phyloP scores from a whole-genome alignment of 768 basidiomycete genomes.

The Lactarius quietus region DNA sequence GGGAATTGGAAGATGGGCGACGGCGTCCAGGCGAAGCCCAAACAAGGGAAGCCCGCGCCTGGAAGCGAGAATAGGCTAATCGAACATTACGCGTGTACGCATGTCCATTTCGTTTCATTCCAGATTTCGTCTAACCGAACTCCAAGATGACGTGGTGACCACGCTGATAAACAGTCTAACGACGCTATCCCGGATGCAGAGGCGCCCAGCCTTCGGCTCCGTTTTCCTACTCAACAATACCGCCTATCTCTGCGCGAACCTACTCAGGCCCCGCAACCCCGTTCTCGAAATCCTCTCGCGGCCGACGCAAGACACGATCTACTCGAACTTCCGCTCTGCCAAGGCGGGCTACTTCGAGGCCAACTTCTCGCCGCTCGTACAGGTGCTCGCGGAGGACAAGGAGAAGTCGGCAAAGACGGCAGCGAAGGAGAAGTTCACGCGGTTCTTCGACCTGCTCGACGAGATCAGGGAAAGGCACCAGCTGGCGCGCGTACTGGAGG shows the following conservation, averaged over 20 bases:
- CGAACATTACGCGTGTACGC: constrained; percentile 74
- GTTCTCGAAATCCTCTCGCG: constrained; percentile 54
- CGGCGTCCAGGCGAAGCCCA: constrained; percentile 56
- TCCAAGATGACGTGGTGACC: constrained; percentile 68
- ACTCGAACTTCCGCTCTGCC: constrained; percentile 71
- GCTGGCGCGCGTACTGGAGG: constrained; percentile 63
- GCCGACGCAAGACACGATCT: constrained; percentile 57
- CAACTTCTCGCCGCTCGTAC: constrained; percentile 77
- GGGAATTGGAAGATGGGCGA: constrained; percentile 94
- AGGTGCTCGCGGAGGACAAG: constrained; percentile 49
- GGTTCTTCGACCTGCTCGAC: constrained; percentile 77
- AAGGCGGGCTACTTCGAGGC: constrained; percentile 83
- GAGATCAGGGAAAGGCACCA: constrained; percentile 75
- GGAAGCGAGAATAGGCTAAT: constrained; percentile 57
- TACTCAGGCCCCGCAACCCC: constrained; percentile 49
- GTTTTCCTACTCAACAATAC: constrained; percentile 82
- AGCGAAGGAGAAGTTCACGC: constrained; percentile 77
- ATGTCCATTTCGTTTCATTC: neutral
- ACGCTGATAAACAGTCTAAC: constrained; percentile 59
- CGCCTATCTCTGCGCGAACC: constrained; percentile 58
- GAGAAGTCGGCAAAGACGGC: constrained; percentile 49
- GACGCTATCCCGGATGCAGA: constrained; percentile 55
- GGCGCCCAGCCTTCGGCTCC: constrained; percentile 62
- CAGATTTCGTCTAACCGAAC: neutral
- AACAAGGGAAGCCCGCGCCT: constrained; percentile 41